A percentile compares a stretch with the other conserved stretches of the same genome.
Evolutionary conservation across 1,284 basidiomycete genomes (phyloP).

Genomic region (Exobasidium rhododendri): DNA sequence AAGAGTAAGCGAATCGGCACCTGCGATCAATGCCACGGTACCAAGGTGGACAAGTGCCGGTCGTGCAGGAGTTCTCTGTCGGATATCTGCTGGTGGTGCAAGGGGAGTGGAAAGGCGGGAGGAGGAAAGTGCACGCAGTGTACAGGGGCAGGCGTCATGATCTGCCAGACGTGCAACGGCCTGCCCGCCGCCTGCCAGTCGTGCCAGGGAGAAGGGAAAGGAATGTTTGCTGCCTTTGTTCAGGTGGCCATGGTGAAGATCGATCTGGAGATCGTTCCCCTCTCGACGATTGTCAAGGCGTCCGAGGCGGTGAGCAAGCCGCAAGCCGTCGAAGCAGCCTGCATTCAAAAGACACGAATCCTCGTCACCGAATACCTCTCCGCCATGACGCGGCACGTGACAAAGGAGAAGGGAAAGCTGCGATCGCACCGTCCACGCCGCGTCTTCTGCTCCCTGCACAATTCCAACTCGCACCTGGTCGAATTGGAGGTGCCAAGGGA

Average conservation of each 20-base stretch:
- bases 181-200: constrained; percentile 31
- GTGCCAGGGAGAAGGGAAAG: constrained; percentile 32
- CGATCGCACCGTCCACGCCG: constrained; percentile 25
- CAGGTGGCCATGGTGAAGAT: constrained; percentile 34
- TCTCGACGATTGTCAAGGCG: constrained; percentile 22
- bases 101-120: constrained; percentile 24
- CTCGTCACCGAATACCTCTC: constrained; percentile 18
- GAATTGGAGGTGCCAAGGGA: constrained; percentile 27
- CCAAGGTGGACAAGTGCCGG: constrained; percentile 21
- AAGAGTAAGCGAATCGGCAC: constrained; percentile 25
- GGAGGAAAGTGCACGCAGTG: not conserved
- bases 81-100: constrained; percentile 46
- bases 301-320: constrained; percentile 5
- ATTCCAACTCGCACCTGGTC: constrained; percentile 28
- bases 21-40: constrained; percentile 30
- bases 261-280: constrained; percentile 34
- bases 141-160: not conserved
- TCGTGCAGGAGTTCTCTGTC: constrained; percentile 31
- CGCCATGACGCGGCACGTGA: constrained; percentile 10
- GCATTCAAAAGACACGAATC: constrained; percentile 27
- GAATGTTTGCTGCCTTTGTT: constrained; percentile 36
- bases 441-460: constrained; percentile 40
- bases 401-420: constrained; percentile 16
- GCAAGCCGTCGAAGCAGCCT: constrained; percentile 30
- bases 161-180: constrained; percentile 35